Base-by-base conservation (phyloP, 2,329 filamentous ascomycete genomes). In the Aspergillus fumigatus region DNA sequence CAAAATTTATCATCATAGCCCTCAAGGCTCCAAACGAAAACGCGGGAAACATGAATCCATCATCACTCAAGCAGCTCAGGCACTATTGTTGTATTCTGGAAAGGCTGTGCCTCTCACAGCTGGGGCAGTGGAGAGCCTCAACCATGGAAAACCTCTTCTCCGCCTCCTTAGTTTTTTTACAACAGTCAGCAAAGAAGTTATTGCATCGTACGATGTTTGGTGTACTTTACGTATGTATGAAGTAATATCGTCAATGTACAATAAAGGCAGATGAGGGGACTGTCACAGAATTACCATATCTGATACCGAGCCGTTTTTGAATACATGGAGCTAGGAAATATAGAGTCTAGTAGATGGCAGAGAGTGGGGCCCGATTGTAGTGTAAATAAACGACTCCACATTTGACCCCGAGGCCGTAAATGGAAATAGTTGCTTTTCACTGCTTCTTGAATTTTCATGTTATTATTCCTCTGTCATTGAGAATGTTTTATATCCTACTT, bases 111-210 rank as follows among this genome's bases (percentile, higher is more conserved):
- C 41, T 49, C 45, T 53, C 52, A 45, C 53, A 52, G 53, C 48
- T 58, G 62, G 63, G 63, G 57, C 55, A 52, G 62, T 61, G 65
- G 68, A 67, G 67, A 59, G 64, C 57, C 64, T 67, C 62, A 71
- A 65, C 67, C 68, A 65, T 66, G 66, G 67, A 52, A 17, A 38
- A 3, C 2, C 32, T 38, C 50, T 55, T 50, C 29, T 53, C 21
- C 43, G 10, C 17, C 21, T 26, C 11, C 47, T 48, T 49, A 25
- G 40, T 45, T 58, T 54, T 14, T 45, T 40, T 50, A 23, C 41
- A 45, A 45, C 41, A 6, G 19, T 47, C 23, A 25, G 23, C 43
- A 25, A 8, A 23, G 2, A 47, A 38, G 32, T 17, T 38, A 14
- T 38, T 17, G 32, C 14, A 17, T 38, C 14, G 6, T 38, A 17